phyloP scores from a whole-genome alignment of 306 rosid genomes.

The Senna tora region DNA sequence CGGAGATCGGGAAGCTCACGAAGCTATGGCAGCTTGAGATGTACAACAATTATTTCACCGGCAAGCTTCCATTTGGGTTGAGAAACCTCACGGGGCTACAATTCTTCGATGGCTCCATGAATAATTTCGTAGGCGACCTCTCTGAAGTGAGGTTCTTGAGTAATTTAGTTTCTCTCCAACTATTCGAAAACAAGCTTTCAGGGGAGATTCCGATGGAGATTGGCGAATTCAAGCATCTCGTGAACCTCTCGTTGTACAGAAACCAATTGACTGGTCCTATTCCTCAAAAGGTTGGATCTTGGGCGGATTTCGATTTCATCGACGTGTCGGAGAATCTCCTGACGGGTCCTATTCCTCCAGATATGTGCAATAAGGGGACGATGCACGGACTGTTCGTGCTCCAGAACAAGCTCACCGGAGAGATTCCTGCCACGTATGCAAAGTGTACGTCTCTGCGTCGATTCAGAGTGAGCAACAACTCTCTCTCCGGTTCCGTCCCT shows the following conservation, averaged over 20 bases:
- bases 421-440: conserved; percentile 65
- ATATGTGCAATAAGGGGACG: conserved; percentile 74
- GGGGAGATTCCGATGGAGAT: conserved; percentile 74
- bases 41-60: conserved; percentile 59
- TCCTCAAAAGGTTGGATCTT: conserved; percentile 77
- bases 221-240: conserved; percentile 68
- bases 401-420: conserved; percentile 82
- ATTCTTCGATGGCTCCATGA: conserved; percentile 68
- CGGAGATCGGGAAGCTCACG: conserved; percentile 62
- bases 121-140: conserved; percentile 64
- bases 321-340: conserved; percentile 78
- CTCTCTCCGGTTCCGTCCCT: conserved; percentile 73
- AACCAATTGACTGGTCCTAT: conserved; percentile 69
- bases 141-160: conserved; percentile 52
- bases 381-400: conserved; percentile 55
- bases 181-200: conserved; percentile 53
- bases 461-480: conserved; percentile 73
- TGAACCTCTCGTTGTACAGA: conserved; percentile 59
- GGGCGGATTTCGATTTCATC: conserved; percentile 58
- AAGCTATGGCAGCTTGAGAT: conserved; percentile 80
- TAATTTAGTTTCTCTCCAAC: conserved; percentile 62
- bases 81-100: conserved; percentile 57
- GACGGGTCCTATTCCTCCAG: conserved; percentile 77
- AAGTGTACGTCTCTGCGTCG: conserved; percentile 56
- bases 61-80: conserved; percentile 63